phyloP scores from a whole-genome alignment of 495 filamentous ascomycete genomes.

The Geopyxis carbonaria region DNA sequence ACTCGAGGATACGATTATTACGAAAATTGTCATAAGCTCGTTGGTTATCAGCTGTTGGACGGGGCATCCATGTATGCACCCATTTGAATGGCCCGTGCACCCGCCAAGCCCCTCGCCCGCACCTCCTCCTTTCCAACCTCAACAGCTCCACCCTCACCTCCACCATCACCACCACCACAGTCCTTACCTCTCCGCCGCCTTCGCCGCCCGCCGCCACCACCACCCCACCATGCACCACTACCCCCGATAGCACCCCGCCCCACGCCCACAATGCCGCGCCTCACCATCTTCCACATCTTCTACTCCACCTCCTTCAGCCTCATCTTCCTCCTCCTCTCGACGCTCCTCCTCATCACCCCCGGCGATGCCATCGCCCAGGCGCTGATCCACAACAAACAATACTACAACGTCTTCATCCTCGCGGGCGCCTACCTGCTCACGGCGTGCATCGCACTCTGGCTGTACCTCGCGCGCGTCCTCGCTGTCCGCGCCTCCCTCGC shows the following conservation, averaged over 20 bases:
- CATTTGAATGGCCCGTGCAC: too few species aligned
- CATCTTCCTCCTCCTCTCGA: constrained; percentile 53
- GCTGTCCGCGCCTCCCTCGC: constrained; percentile 61
- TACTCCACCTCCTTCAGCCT: constrained; percentile 67
- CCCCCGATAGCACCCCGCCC: neutral
- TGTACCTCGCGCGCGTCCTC: constrained; percentile 80
- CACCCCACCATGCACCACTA: constrained; percentile 1
- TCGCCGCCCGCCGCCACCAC: neutral
- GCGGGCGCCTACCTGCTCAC: constrained; percentile 62
- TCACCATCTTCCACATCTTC: constrained; percentile 50
- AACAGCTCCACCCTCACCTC: too few species aligned
- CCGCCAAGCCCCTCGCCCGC: too few species aligned
- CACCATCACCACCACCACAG: constrained; percentile 1
- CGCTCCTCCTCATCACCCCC: constrained; percentile 63
- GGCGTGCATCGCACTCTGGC: constrained; percentile 48
- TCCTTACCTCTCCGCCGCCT: neutral
- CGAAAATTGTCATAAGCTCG: too few species aligned
- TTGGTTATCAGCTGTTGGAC: too few species aligned
- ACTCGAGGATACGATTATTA: too few species aligned
- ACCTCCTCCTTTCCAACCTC: too few species aligned
- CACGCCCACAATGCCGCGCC: constrained; percentile 11
- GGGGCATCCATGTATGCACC: too few species aligned
- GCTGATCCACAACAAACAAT: constrained; percentile 34
- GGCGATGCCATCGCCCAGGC: constrained; percentile 71
- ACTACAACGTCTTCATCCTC: constrained; percentile 74